Base-by-base conservation (phyloP, 2,329 filamentous ascomycete species). In the Pseudogymnoascus sp. region DNA sequence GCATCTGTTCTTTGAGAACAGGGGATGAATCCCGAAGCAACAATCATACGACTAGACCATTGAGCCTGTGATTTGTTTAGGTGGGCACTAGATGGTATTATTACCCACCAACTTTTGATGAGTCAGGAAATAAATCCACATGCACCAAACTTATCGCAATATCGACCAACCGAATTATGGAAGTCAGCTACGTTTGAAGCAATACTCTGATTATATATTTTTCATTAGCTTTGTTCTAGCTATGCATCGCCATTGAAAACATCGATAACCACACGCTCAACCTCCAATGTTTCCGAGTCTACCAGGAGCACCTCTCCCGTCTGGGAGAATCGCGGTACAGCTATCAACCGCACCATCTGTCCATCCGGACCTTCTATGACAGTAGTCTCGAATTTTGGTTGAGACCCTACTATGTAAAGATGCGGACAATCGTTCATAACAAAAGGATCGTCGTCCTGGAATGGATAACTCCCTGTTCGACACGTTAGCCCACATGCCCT, bases 391-490 rank as follows among this genome's bases (percentile, higher is more conserved):
- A 95, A 96, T 60, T 80, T 79, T 2, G 90, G 87, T 73, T 96
- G 92, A 68, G 89, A 92, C 13, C 92, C 92, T 1, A 89, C 88
- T 72, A 99, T 90, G 76, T 91, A 97, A 33, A 99, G 79, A 70
- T 99, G 93, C 2, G 94, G 94, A 65, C 90, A 96, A 15, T 86
- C 78, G 65, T 87, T 84, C 69, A 99, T 81, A 45, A 97, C 88
- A 71, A 97, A 95, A 0, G 90, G 92, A 71, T 99, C 95, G 59
- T 91, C 84, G 15, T 94, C 89, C 74, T 97, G 92, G 75, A 96
- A 99, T 0, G 94, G 94, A 72, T 97, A 99, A 71, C 89, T 92
- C 90, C 90, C 90, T 92, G 31, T 40, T 60, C n/a, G 27, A 2
- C 25, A 1, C 21, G 21, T 35, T 15, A 62, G 29, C 21, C 29